A percentile compares a stretch with the other conserved stretches of the same genome.
Conservation (phyloP, 1,284 basidiomycete species). For the Lentinula novae-zelandiae region DNA sequence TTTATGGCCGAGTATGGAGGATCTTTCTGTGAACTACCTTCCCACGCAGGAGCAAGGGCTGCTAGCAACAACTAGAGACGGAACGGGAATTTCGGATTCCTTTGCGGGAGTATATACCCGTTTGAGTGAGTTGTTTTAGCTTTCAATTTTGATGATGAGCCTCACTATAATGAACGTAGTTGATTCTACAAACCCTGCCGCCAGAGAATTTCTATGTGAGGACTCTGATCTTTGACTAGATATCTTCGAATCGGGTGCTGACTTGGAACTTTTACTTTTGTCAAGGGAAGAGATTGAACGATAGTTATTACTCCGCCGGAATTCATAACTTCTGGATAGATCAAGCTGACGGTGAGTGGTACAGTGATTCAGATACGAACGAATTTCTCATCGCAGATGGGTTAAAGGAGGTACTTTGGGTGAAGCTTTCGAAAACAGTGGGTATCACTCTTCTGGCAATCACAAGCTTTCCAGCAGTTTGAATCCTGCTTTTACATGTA, state of each 20-base stretch:
- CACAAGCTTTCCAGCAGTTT: background rate
- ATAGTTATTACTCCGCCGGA: slow-evolving; percentile 39
- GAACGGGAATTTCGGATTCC: slow-evolving; percentile 35
- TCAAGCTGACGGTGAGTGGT: slow-evolving; percentile 32
- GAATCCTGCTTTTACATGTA: slow-evolving; percentile 10
- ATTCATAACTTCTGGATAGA: slow-evolving; percentile 43
- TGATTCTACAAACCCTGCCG: slow-evolving; percentile 30
- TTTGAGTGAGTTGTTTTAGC: slow-evolving; percentile 18
- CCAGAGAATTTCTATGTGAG: slow-evolving; percentile 30
- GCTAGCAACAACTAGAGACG: slow-evolving; percentile 35
- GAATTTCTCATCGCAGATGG: background rate
- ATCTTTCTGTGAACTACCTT: slow-evolving; percentile 34
- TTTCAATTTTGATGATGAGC: background rate
- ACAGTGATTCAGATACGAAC: background rate
- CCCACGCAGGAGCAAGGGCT: slow-evolving; percentile 31
- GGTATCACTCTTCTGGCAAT: slow-evolving; percentile 4
- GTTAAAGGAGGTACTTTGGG: slow-evolving; percentile 32
- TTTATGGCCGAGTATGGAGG: slow-evolving; percentile 39
- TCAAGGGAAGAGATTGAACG: slow-evolving; percentile 35
- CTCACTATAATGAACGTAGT: slow-evolving; percentile 13
- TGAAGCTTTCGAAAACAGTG: slow-evolving; percentile 36
- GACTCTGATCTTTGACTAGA: background rate
- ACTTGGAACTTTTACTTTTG: background rate
- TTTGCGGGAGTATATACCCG: slow-evolving; percentile 38
- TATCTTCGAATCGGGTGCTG: too few species aligned